Base-by-base conservation (phyloP, 805 yeast genomes). In the Metschnikowia koreensis region DNA sequence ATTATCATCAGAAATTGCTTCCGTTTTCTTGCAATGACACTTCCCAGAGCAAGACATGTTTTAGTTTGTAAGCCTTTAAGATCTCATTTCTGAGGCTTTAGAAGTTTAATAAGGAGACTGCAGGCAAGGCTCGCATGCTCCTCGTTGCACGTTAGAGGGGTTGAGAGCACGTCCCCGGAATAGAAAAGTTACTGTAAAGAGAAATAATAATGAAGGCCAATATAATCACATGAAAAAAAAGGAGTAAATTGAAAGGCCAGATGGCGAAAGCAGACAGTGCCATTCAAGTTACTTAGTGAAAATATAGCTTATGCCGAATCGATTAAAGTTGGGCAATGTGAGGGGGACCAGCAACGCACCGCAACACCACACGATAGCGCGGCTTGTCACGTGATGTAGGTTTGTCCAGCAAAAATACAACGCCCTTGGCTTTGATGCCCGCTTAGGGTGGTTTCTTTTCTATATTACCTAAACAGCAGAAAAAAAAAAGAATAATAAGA, bases 31-130 rank as follows among this genome's bases (percentile, higher is more conserved):
- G 36, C 47, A 16, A 27, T 38, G 54, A 31, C 61, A 59, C n/a
- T 50, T 51, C 9, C 59, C 59, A 22, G 48, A 38, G 41, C 63
- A 59, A 6, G 51, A 31, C 60, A 48, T 48, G 28, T 13, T 43
- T 43, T 22, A 22, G 2, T 22, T 22, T 22, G 22, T 22, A 22
- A 22, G 46, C 12, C 31, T 12, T 16, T 42, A 17, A 3, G 3
- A 10, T 39, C 28, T 11, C 15, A 22, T 10, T 39, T 22, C 17
- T 17, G 9, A 22, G 28, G 28, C 12, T 27, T 11, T 9, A 39
- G 28, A 13, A 3, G 6, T 13, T 28, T 6, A 4, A 34, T 29
- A 27, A 29, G 27, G 45, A 16, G 29, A 16, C 44, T 41, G 44
- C 44, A 41, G 44, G 29, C n/a, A 26, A 41, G 12, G 8, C 26